phyloP scores from a whole-genome alignment of 2,329 filamentous ascomycete species.

The Juglanconis oblonga region DNA sequence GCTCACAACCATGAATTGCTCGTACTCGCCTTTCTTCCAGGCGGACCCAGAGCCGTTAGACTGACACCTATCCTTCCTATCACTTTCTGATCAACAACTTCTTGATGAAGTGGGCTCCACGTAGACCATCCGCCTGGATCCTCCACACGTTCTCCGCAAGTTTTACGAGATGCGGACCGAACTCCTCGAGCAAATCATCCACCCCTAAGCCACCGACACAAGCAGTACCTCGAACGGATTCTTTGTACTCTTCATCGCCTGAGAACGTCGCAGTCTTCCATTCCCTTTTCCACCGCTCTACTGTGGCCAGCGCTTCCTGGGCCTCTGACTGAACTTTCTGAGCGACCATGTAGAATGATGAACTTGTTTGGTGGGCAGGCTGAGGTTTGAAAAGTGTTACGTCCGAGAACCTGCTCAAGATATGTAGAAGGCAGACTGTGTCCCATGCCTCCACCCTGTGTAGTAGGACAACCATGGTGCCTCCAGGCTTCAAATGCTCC shows the following conservation, averaged over 20 bases:
- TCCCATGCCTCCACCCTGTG: constrained; percentile 44
- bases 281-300: constrained; percentile 36
- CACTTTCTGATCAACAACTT: no score
- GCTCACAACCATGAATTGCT: no score
- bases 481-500: constrained; percentile 41
- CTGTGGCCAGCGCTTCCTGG: constrained; percentile 30
- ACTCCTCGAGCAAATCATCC: constrained; percentile 30
- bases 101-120: no score
- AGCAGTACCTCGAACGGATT: background rate
- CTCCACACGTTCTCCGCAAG: constrained; percentile 33
- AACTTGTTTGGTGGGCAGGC: constrained; percentile 36
- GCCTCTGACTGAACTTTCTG: constrained; percentile 33
- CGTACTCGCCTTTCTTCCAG: no score
- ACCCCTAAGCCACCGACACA: constrained; percentile 3
- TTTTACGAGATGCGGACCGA: constrained; percentile 31
- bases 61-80: no score
- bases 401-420: constrained; percentile 39
- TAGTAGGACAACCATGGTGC: constrained; percentile 49
- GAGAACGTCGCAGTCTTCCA: constrained; percentile 41
- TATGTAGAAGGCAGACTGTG: constrained; percentile 34
- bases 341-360: constrained; percentile 54
- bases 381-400: constrained; percentile 44
- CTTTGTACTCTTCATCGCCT: constrained; percentile 23
- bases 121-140: constrained; percentile 31
- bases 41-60: no score